These are phyloP conservation scores for Rhododendron molle DNA, from an alignment of 148 eudicot genomes.

Conservation along the genomic window DNA sequence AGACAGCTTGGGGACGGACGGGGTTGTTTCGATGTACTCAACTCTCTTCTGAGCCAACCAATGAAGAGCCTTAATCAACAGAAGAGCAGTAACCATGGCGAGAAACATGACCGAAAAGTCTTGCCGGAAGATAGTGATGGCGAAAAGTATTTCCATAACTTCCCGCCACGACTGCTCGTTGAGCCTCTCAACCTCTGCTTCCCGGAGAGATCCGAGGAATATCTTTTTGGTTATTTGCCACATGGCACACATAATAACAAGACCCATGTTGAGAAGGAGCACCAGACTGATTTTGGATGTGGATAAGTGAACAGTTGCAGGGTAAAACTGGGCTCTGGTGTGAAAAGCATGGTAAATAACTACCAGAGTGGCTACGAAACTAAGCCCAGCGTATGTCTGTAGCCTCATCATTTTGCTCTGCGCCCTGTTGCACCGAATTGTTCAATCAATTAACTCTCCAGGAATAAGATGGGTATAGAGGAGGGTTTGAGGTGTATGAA, in stretches of 20 bases:
- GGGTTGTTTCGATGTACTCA: constrained; percentile 95
- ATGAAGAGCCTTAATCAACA: constrained; percentile 88
- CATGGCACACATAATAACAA: constrained; percentile 77
- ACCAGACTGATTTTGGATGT: constrained; percentile 92
- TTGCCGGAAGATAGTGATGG: constrained; percentile 92
- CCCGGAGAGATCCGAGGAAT: constrained; percentile 91
- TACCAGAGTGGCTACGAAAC: constrained; percentile 64
- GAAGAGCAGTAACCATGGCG: constrained; percentile 80
- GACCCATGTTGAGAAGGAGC: constrained; percentile 93
- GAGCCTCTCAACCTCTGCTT: constrained; percentile 96
- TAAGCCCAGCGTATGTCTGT: constrained; percentile 73
- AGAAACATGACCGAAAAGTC: constrained; percentile 93
- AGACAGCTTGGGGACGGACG: constrained; percentile 71
- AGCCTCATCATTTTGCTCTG: constrained; percentile 67
- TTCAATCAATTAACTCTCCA: constrained; percentile 3
- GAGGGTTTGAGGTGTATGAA: neutral
- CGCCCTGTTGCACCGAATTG: constrained; percentile 2
- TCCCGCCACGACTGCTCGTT: constrained; percentile 98
- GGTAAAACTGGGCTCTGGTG: constrained; percentile 89
- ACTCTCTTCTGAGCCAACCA: constrained; percentile 99
- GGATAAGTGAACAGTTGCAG: constrained; percentile 81
- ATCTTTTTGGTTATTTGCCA: constrained; percentile 80
- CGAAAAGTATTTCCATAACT: constrained; percentile 96
- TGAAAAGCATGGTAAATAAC: constrained; percentile 89
- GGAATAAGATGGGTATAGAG: neutral